Conservation (phyloP, 2,329 filamentous ascomycete genomes). For the Colletotrichum theobromicola region DNA sequence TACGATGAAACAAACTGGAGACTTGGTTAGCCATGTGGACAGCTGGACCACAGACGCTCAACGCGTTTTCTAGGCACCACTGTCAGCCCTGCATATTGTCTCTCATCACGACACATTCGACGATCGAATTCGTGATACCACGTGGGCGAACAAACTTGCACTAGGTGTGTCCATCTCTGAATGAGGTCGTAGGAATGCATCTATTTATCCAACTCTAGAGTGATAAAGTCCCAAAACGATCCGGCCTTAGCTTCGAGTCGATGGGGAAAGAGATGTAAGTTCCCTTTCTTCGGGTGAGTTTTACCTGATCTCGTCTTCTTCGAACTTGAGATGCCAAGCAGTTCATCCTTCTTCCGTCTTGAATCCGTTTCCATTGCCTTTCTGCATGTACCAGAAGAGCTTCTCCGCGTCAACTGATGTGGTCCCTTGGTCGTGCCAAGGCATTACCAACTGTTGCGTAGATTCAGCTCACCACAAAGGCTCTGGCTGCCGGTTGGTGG, state of each 20-base stretch:
- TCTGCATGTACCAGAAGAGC: background rate
- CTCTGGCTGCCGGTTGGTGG: background rate
- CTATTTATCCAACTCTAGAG: background rate
- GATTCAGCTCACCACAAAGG: background rate
- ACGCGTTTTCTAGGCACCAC: background rate
- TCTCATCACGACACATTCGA: background rate
- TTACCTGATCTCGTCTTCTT: background rate
- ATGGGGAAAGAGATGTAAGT: background rate
- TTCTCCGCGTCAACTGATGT: background rate
- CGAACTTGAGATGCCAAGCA: background rate
- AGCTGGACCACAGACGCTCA: background rate
- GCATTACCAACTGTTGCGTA: background rate
- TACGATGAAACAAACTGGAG: background rate
- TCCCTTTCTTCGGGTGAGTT: background rate
- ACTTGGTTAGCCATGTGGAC: background rate
- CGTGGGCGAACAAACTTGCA: background rate
- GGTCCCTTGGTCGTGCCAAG: background rate
- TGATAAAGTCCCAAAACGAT: background rate
- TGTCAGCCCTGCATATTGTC: background rate
- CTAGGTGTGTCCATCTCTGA: background rate
- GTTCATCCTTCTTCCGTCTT: background rate
- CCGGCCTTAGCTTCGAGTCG: background rate
- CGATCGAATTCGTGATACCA: background rate
- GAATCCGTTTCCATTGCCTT: background rate
- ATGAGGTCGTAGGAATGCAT: background rate